Conservation (phyloP, 75 land plant genomes). For the Cunninghamia lanceolata region DNA sequence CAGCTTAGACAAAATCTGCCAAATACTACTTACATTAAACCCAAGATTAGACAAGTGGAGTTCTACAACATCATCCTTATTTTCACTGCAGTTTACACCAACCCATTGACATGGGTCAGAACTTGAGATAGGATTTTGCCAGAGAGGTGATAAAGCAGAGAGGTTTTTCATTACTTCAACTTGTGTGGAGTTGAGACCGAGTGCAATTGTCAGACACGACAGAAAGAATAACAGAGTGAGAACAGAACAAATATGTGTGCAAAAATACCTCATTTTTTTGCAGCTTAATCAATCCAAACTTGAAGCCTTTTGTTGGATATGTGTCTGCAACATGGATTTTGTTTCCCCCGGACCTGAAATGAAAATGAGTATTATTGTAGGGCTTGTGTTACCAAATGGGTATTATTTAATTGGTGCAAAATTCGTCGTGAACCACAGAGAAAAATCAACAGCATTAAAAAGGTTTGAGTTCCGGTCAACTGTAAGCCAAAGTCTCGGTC, state of each 20-base stretch:
- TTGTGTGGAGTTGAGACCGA: too few relatives aligned
- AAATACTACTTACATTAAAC: too few relatives aligned
- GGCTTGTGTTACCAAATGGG: neutral
- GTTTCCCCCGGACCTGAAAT: neutral
- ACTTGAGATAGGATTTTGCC: too few relatives aligned
- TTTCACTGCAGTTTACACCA: too few relatives aligned
- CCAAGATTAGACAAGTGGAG: too few relatives aligned
- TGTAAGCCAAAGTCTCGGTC: neutral
- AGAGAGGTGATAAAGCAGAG: too few relatives aligned
- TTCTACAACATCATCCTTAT: too few relatives aligned
- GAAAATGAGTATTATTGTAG: neutral
- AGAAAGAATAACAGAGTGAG: neutral
- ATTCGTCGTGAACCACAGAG: neutral
- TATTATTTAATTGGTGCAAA: neutral
- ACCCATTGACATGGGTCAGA: too few relatives aligned
- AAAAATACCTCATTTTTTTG: neutral
- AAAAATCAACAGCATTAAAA: neutral
- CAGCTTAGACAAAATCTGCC: neutral
- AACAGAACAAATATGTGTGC: neutral
- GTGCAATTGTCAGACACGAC: too few relatives aligned
- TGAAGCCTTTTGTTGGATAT: conserved; percentile 15
- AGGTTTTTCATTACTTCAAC: too few relatives aligned
- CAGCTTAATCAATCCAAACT: conserved; percentile 15
- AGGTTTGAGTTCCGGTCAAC: neutral
- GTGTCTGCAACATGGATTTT: conserved; percentile 11